phyloP scores from a whole-genome alignment of 176 grass and related monocot species.

The Tillandsia fasciculata region DNA sequence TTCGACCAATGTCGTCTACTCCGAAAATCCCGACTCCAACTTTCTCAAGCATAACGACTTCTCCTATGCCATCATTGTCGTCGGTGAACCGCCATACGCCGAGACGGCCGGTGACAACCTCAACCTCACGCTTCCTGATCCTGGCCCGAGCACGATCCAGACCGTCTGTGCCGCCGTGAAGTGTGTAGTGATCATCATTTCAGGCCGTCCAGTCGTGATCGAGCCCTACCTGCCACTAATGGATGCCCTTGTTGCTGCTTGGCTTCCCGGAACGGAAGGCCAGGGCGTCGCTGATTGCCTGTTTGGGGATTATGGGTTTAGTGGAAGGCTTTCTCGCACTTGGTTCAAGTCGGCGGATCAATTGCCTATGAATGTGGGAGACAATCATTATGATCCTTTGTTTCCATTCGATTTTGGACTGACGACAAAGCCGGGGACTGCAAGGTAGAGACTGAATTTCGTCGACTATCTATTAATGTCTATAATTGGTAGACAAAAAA shows the following conservation, averaged over 20 bases:
- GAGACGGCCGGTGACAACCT: constrained; percentile 65
- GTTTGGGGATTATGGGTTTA: constrained; percentile 84
- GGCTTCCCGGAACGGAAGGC: constrained; percentile 86
- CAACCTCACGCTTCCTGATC: constrained; percentile 70
- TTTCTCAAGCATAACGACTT: constrained; percentile 68
- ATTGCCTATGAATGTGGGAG: constrained; percentile 78
- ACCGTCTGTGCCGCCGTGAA: constrained; percentile 61
- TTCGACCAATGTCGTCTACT: constrained; percentile 56
- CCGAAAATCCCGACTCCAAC: constrained; percentile 57
- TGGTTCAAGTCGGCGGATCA: constrained; percentile 89
- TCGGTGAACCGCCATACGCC: constrained; percentile 70
- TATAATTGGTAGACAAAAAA: not conserved
- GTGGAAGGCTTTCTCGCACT: constrained; percentile 53
- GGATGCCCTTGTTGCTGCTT: constrained; percentile 88
- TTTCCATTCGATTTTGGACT: constrained; percentile 85
- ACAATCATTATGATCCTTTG: constrained; percentile 70
- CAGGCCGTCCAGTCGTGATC: constrained; percentile 68
- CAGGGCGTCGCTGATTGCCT: constrained; percentile 75
- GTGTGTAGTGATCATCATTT: constrained; percentile 69
- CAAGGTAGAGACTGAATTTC: constrained; percentile 35
- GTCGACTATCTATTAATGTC: not conserved
- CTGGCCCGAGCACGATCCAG: constrained; percentile 63
- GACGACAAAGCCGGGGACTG: constrained; percentile 34
- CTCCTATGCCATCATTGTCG: constrained; percentile 62
- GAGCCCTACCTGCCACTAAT: constrained; percentile 66